Percentiles rank a stretch among this genome's conserved stretches.
Conservation (phyloP, 768 basidiomycete species). For the Mycena epipterygia region DNA sequence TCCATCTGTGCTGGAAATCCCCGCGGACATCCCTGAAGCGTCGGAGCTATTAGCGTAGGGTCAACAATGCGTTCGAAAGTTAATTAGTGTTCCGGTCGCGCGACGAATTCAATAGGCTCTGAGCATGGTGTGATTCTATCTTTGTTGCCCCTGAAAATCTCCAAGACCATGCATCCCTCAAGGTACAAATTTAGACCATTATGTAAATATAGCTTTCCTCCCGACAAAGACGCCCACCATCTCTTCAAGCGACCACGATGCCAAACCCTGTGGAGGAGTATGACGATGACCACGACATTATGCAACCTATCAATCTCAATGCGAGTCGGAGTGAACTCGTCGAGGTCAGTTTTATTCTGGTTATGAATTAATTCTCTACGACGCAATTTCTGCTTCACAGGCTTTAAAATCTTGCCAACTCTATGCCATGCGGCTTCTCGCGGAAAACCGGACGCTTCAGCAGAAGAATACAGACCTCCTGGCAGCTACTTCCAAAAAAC, state of each 20-base stretch:
- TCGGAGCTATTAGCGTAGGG: constrained; percentile 25
- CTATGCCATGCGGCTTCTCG: background rate
- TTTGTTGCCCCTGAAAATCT: background rate
- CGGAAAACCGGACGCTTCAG: background rate
- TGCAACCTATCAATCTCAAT: background rate
- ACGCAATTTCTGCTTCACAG: background rate
- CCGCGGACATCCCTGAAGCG: constrained; percentile 47
- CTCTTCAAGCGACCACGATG: background rate
- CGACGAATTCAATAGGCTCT: constrained; percentile 36
- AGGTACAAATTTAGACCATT: background rate
- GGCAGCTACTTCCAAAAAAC: background rate
- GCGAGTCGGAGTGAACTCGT: background rate
- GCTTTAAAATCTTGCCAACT: background rate
- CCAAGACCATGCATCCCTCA: background rate
- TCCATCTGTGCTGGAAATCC: too few relatives aligned
- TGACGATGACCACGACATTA: background rate
- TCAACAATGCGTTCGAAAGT: constrained; percentile 36
- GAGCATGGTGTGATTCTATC: constrained; percentile 39
- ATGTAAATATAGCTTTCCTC: background rate
- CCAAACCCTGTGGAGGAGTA: background rate
- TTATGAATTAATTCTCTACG: background rate
- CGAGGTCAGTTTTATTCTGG: background rate
- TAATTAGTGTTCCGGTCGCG: background rate
- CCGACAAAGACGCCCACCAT: background rate
- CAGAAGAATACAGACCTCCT: background rate